Conservation (phyloP, 1,139 yeast species). For the Yamadazyma epiphylla region DNA sequence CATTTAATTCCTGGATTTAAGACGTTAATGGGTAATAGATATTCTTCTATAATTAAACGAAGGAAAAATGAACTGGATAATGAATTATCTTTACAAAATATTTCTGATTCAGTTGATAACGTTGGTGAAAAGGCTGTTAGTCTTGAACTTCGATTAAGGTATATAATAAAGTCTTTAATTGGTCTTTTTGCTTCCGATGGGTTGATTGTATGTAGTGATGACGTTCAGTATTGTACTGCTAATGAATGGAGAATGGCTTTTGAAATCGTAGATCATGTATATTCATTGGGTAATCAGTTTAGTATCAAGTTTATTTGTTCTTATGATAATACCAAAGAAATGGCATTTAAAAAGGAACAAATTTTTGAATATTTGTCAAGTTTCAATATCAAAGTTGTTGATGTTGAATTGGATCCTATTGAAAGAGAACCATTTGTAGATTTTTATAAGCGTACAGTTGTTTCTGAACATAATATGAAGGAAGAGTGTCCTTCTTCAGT, state of each 20-base stretch:
- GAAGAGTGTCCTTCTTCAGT: neutral
- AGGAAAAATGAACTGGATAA: no score
- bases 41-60: conserved; percentile 16
- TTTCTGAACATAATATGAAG: neutral
- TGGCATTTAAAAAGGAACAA: conserved; percentile 2
- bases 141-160: conserved; percentile 41
- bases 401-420: conserved; percentile 8
- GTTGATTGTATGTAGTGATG: conserved; percentile 46
- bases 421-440: conserved; percentile 7
- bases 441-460: conserved; percentile 9
- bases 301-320: conserved; percentile 3
- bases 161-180: conserved; percentile 40
- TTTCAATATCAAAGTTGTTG: conserved; percentile 5
- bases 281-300: conserved; percentile 17
- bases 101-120: conserved; percentile 8
- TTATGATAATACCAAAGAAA: conserved; percentile 1
- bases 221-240: conserved; percentile 42
- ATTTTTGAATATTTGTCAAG: conserved; percentile 4
- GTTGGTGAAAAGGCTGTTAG: conserved; percentile 16
- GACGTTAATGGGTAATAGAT: conserved; percentile 42
- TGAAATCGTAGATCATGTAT: conserved; percentile 24
- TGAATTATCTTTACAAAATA: neutral
- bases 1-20: conserved; percentile 44
- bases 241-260: conserved; percentile 26
- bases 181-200: conserved; percentile 42